These are phyloP conservation scores for Starmera stellimalicola DNA, from an alignment of 1,139 yeast genomes.

Conservation along the genomic window DNA sequence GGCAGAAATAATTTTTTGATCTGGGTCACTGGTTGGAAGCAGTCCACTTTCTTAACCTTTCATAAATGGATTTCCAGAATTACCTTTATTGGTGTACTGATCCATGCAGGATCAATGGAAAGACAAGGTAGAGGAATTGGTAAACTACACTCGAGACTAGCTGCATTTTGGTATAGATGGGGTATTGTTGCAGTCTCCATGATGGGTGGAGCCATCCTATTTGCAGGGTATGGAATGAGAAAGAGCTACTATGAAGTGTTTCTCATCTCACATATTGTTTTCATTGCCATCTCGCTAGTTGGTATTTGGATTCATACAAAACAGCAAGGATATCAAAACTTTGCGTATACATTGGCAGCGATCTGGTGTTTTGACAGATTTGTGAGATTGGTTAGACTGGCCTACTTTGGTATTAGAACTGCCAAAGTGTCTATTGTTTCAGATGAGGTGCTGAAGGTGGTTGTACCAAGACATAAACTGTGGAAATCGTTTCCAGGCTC, in stretches of 20 bases:
- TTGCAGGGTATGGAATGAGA: conserved; percentile 42
- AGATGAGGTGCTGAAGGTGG: conserved; percentile 25
- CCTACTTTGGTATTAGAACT: conserved; percentile 36
- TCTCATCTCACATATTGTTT: conserved; percentile 43
- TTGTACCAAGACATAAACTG: conserved; percentile 27
- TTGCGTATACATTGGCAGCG: conserved; percentile 44
- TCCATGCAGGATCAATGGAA: conserved; percentile 34
- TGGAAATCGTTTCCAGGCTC: conserved; percentile 46
- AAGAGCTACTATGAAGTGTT: conserved; percentile 55
- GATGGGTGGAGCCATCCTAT: conserved; percentile 29
- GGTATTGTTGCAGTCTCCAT: conserved; percentile 42
- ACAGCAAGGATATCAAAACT: conserved; percentile 34
- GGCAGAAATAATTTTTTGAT: conserved; percentile 60
- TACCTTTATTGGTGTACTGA: conserved; percentile 24
- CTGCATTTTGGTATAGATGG: conserved; percentile 8
- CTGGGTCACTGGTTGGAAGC: conserved; percentile 58
- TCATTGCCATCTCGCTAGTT: conserved; percentile 47
- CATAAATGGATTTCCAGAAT: conserved; percentile 61
- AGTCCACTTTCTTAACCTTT: conserved; percentile 47
- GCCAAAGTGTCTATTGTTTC: conserved; percentile 39
- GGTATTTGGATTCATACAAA: conserved; percentile 54
- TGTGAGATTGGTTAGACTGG: conserved; percentile 40
- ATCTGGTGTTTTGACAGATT: conserved; percentile 58
- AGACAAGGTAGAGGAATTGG: conserved; percentile 28
- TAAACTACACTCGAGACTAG: conserved; percentile 14